These are phyloP conservation scores for Zygoascus sp. DNA, from an alignment of 1,139 yeast genomes.

Conservation along the genomic window DNA sequence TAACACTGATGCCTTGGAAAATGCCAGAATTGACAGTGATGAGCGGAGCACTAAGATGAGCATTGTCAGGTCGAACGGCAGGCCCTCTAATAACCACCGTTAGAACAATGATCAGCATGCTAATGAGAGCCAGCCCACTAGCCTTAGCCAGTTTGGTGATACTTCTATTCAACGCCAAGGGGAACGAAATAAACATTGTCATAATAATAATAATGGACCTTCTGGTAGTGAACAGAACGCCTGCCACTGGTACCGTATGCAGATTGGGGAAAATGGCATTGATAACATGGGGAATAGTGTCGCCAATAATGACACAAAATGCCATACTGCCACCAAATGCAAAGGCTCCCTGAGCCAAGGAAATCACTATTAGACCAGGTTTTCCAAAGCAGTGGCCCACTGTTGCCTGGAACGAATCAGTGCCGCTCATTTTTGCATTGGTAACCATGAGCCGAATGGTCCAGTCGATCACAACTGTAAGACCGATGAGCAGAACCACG, in stretches of 20 bases:
- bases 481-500: slow-evolving; percentile 50
- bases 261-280: slow-evolving; percentile 59
- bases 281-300: slow-evolving; percentile 87
- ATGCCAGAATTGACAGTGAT: slow-evolving; percentile 61
- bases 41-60: slow-evolving; percentile 41
- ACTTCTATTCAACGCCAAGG: slow-evolving; percentile 73
- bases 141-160: slow-evolving; percentile 86
- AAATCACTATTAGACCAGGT: slow-evolving; percentile 60
- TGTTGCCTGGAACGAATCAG: slow-evolving; percentile 79
- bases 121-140: slow-evolving; percentile 76
- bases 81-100: slow-evolving; percentile 77
- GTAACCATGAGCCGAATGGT: slow-evolving; percentile 72
- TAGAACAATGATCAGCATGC: slow-evolving; percentile 74
- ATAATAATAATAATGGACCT: slow-evolving; percentile 64
- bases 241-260: slow-evolving; percentile 37
- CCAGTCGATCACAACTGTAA: slow-evolving; percentile 82
- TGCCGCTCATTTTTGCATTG: slow-evolving; percentile 72
- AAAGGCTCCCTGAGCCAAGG: slow-evolving; percentile 77
- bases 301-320: slow-evolving; percentile 90
- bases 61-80: slow-evolving; percentile 40
- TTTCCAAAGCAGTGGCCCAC: slow-evolving; percentile 77
- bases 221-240: slow-evolving; percentile 58
- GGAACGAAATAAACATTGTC: slow-evolving; percentile 72
- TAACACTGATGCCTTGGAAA: slow-evolving; percentile 86
- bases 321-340: slow-evolving; percentile 96